These are phyloP conservation scores for Geosmithia putterillii DNA, from an alignment of 2,329 filamentous ascomycete genomes.

Conservation along the genomic window DNA sequence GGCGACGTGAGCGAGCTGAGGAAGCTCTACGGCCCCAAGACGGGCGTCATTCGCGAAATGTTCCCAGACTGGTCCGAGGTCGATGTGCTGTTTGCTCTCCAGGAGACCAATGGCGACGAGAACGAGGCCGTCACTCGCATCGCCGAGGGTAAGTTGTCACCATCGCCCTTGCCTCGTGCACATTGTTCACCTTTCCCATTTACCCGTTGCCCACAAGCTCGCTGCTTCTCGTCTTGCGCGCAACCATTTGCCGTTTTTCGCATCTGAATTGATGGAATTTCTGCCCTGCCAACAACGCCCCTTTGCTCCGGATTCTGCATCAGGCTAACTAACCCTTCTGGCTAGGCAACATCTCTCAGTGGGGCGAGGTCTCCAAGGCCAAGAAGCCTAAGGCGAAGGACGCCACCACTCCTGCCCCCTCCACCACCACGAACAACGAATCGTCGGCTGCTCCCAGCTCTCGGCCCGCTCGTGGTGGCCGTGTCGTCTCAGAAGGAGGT, in stretches of 20 bases:
- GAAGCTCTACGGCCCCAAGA: conserved; percentile 72
- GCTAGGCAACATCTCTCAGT: conserved; percentile 66
- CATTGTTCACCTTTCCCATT: too few species aligned
- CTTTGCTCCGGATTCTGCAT: background rate
- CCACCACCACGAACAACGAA: conserved; percentile 34
- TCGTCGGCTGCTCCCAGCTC: conserved; percentile 29
- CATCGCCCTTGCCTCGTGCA: background rate
- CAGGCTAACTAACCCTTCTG: background rate
- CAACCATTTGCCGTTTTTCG: background rate
- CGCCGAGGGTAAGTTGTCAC: conserved; percentile 50
- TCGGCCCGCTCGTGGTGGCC: conserved; percentile 46
- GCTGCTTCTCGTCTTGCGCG: too few species aligned
- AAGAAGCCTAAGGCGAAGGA: conserved; percentile 66
- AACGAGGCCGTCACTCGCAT: conserved; percentile 66
- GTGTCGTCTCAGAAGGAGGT: conserved; percentile 46
- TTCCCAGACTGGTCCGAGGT: conserved; percentile 94
- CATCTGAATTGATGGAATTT: background rate
- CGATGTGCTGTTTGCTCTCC: conserved; percentile 83
- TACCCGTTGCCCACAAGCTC: too few species aligned
- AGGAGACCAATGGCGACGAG: conserved; percentile 76
- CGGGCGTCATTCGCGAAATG: conserved; percentile 77
- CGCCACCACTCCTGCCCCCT: conserved; percentile 29
- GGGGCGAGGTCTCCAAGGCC: conserved; percentile 71
- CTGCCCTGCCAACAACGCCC: background rate
- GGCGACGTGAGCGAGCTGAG: conserved; percentile 86